Percentiles rank a stretch among this genome's conserved stretches.
phyloP scores from a whole-genome alignment of 495 filamentous ascomycete species.

The Hypoxylon lenormandii region DNA sequence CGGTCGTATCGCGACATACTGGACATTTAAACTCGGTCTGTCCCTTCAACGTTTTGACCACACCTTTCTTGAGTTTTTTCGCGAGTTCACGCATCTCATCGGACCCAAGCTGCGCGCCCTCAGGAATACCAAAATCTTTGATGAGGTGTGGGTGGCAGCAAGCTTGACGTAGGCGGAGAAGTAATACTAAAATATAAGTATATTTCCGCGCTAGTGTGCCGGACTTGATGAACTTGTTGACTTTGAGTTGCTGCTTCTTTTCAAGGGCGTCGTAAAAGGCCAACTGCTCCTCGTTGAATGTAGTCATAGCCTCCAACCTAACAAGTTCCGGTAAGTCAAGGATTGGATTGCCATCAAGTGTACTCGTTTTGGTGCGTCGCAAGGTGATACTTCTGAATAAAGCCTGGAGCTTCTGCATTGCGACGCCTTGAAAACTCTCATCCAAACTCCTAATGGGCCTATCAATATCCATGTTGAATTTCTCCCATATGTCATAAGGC shows the following conservation, averaged over 20 bases:
- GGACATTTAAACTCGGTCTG: slow-evolving; percentile 73
- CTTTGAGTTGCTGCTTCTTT: slow-evolving; percentile 70
- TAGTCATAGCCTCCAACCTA: slow-evolving; percentile 72
- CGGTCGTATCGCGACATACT: slow-evolving; percentile 80
- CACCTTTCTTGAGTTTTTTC: slow-evolving; percentile 67
- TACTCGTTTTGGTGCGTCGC: slow-evolving; percentile 83
- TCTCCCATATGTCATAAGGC: slow-evolving; percentile 74
- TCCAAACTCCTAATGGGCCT: slow-evolving; percentile 47
- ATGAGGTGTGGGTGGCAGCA: slow-evolving; percentile 96
- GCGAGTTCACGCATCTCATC: slow-evolving; percentile 75
- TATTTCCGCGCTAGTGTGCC: slow-evolving; percentile 83
- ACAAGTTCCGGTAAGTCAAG: slow-evolving; percentile 77
- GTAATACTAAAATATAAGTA: slow-evolving; percentile 82
- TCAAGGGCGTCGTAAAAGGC: slow-evolving; percentile 80
- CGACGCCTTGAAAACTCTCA: slow-evolving; percentile 54
- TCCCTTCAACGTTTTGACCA: slow-evolving; percentile 75
- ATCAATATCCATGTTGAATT: slow-evolving; percentile 65
- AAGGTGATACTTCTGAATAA: slow-evolving; percentile 87
- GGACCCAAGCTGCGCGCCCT: slow-evolving; percentile 56
- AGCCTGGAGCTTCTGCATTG: slow-evolving; percentile 79
- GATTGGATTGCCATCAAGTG: slow-evolving; percentile 87
- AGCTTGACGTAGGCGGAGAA: slow-evolving; percentile 89
- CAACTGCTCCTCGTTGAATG: slow-evolving; percentile 79
- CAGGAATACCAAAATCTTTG: slow-evolving; percentile 73
- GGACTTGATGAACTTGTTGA: slow-evolving; percentile 81